A percentile compares a stretch with the other conserved stretches of the same genome.
phyloP scores from a whole-genome alignment of 164 flowering plant species.

The Santalum album region DNA sequence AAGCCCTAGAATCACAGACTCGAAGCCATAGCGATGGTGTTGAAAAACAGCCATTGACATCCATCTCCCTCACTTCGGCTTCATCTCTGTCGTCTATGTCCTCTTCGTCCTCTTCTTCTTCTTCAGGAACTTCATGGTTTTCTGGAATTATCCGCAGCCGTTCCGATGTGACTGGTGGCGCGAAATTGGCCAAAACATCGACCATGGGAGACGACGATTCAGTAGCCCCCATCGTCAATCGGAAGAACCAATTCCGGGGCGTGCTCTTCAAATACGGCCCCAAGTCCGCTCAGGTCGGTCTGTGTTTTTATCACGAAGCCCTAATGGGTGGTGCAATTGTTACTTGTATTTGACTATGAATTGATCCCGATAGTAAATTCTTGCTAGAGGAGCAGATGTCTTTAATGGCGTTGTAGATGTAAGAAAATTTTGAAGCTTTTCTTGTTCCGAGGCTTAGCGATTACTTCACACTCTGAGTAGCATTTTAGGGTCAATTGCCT shows the following conservation, averaged over 20 bases:
- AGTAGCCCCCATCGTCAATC: slow-evolving; percentile 28
- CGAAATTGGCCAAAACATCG: slow-evolving; percentile 24
- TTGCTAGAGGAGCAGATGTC: not conserved
- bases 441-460: not conserved
- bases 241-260: slow-evolving; percentile 65
- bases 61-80: slow-evolving; percentile 10
- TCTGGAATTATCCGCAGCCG: slow-evolving; percentile 74
- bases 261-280: slow-evolving; percentile 81
- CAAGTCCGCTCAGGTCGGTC: slow-evolving; percentile 60
- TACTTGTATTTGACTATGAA: not conserved
- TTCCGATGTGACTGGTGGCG: slow-evolving; percentile 20
- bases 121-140: slow-evolving; percentile 52
- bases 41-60: slow-evolving; percentile 11
- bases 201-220: slow-evolving; percentile 16
- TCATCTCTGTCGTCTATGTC: slow-evolving; percentile 10
- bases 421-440: not conserved
- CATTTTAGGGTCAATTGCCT: not conserved
- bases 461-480: not conserved
- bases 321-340: not conserved
- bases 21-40: not conserved
- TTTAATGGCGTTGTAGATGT: not conserved
- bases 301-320: not conserved
- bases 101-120: slow-evolving; percentile 12
- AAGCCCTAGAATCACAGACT: not conserved
- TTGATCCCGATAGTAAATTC: not conserved